Evolutionary conservation across 371 early-diverging fungal genomes (phyloP), one percentile per base, ranked within the genome.

Genomic region (Amoeboaphelidium occidentale): DNA sequence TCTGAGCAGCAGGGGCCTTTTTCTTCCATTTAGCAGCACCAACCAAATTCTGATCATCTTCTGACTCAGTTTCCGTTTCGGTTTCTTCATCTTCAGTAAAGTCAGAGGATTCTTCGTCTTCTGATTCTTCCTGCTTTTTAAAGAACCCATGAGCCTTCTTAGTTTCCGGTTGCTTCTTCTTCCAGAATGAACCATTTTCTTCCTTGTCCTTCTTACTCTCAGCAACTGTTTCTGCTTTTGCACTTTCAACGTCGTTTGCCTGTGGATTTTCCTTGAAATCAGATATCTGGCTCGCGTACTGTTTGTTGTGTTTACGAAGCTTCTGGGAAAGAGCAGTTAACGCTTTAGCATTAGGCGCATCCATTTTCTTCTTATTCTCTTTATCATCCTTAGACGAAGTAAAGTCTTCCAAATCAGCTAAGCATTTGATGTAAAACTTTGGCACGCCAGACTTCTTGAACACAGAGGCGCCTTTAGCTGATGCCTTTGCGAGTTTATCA

Each of bases 291-390:
- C 60, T 61, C 55, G 84, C 81, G 51, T 73, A 75, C 45, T 64
- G 58, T 66, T 84, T 87, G 62, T 70, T 73, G 65, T 77, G 69
- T 74, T 91, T 89, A 65, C 76, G 79, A 58, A 90, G 55, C 63
- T 83, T 84, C 61, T 85, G 86, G 71, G 82, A 85, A 73, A 89
- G 74, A 50, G 78, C 72, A 61, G 77, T 89, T 64, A 87, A 64
- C 17, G 87, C 81, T 59, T 83, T 84, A 45, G 77, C 72, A 47
- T 79, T 75, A 48, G 68, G 66, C 25, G 80, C 67, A 58, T 74
- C 84, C 73, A 83, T 78, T 72, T 83, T 88, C 67, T 81, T 83
- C 68, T 83, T 81, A 50, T 72, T 68, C 53, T 69, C 69, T 46
- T 61, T 55, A 17, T 58, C 56, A 45, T 67, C 63, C 45, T 73